These are phyloP conservation scores for Codiaeum variegatum DNA, from an alignment of 441 rosid species.

Conservation along the genomic window DNA sequence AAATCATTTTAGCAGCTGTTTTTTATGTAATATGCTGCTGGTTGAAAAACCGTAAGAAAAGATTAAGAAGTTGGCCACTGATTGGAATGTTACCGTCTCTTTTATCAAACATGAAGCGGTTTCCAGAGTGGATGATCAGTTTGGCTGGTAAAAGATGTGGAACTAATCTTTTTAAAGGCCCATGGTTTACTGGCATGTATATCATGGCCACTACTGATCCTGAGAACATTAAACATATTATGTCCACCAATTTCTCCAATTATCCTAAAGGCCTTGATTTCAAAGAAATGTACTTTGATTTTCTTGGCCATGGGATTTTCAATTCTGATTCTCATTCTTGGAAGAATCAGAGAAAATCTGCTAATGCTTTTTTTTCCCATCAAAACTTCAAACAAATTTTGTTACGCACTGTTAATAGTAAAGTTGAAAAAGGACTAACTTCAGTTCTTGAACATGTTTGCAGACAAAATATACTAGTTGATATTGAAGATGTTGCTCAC, in stretches of 20 bases:
- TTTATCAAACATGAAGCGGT: not conserved
- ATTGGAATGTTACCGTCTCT: not conserved
- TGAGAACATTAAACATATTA: slow-evolving; percentile 1
- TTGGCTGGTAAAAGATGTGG: not conserved
- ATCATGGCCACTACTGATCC: not conserved
- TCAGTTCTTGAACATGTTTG: slow-evolving; percentile 2
- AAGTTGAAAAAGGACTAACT: not conserved
- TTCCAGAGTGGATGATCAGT: not conserved
- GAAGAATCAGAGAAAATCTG: not conserved
- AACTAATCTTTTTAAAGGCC: not conserved
- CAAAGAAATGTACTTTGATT: not conserved
- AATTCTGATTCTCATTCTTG: slow-evolving; percentile 3
- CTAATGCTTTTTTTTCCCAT: not conserved
- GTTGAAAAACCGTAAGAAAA: not conserved
- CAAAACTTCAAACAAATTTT: not conserved
- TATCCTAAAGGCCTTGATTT: slow-evolving; percentile 1
- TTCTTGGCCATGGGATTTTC: slow-evolving; percentile 7
- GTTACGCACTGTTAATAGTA: not conserved
- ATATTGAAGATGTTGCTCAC: not conserved
- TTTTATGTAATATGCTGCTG: not conserved
- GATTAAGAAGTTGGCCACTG: not conserved
- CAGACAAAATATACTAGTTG: not conserved
- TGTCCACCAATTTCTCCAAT: slow-evolving; percentile 1
- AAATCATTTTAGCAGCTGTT: not conserved
- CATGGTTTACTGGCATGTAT: not conserved